Evolutionary conservation across 2,329 filamentous ascomycete species (phyloP), one percentile per base, ranked within the genome.

Genomic region (Pseudocercospora eumusae): DNA sequence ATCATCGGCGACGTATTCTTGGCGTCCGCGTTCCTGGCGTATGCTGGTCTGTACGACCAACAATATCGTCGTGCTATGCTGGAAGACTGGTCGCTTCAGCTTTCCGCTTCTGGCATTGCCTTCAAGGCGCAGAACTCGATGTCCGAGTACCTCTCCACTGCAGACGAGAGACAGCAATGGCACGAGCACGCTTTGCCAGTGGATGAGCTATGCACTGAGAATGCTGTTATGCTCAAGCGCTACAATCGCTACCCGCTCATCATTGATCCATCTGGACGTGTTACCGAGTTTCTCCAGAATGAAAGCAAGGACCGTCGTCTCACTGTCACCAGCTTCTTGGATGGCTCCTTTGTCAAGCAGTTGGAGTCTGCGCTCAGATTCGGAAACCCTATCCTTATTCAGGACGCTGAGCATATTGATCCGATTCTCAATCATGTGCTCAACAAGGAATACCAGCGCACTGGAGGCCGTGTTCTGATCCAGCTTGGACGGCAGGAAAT

Each of bases 371-470:
- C 95, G 18, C 83, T 99, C 65, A 91, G 95, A 74, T 99, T 99
- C 78, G 95, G 95, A 73, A 99, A 99, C 74, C 93, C 95, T 1
- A 99, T 99, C 68, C 86, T 99, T 64, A 99, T 99, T 63, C 95
- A 99, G 77, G 95, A 99, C 76, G 96, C 95, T 0, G 96, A 99
- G 78, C 91, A 99, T 75, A 81, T 99, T 61, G 95, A 99, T 73
- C 96, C 96, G 0, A 93, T 99, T 63, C 87, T 99, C 71, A 99
- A 98, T 74, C 95, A 99, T 71, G 93, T 99, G 60, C 86, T 99
- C 77, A 99, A 99, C 81, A 99, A 99, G 77, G 95, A 99, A 75
- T 99, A 99, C 77, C 96, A 99, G 78, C 96, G 93, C 81, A 99
- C 96, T 27, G 95, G 95, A 69, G 95, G 95, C 21, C 93, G 95